Evolutionary conservation across 2,329 filamentous ascomycete species (phyloP), one percentile per base, ranked within the genome.

Genomic region (Fusarium sp.): DNA sequence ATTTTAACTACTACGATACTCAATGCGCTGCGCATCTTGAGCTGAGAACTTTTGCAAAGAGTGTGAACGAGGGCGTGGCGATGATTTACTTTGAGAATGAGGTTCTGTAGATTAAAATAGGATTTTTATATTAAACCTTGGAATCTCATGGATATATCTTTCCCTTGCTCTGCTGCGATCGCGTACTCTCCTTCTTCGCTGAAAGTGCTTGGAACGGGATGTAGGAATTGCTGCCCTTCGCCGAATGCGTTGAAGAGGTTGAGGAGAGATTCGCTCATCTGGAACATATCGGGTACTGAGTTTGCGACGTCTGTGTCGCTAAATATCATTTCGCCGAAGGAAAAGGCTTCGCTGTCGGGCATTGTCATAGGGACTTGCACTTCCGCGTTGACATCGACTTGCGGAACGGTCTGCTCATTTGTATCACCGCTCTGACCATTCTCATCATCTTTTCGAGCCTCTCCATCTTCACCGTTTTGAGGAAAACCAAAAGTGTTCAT

Each of bases 1-100:
- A 91, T 61, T 89, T 91, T 84, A 82, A 86, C 22, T 92, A 86
- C 75, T 92, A 91, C 76, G 90, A 92, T 73, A 84, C 83, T 5
- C 83, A 79, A 39, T 83, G 81, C 42, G 66, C 73, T 1, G 79
- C 80, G 0, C 81, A 83, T 36, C 72, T 73, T 2, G 76, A 81
- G 36, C 65, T 83, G 15, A 81, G 78, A 63, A 58, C 44, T 0
- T 78, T 81, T 54, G 81, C 81, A 0, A 81, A 79, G 75, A 70
- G 63, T 4, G 75, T 79, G 8, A 74, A 82, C 14, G 67, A 80
- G 44, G 81, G 80, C 5, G 74, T 85, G 7, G 87, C 88, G 41
- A 91, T 88, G 76, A 89, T 89, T 45, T 87, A 82, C 73, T 86
- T 91, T 13, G 78, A 82, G 62, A 79, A 71, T 2, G 53, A 72